These are phyloP conservation scores for Erodium trifolium DNA, from an alignment of 441 rosid species.

Conservation along the genomic window DNA sequence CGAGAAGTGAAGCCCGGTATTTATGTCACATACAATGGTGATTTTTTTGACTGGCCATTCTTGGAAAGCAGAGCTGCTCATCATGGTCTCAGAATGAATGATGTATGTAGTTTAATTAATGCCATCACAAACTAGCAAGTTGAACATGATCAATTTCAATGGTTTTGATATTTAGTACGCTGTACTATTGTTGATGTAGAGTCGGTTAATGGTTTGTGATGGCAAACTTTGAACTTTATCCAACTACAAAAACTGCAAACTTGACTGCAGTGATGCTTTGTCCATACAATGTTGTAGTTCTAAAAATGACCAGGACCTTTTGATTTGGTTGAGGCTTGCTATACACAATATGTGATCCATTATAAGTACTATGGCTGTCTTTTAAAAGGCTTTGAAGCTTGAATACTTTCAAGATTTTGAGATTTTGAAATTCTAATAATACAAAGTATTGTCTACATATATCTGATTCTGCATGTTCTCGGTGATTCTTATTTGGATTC, in stretches of 20 bases:
- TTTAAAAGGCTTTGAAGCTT: background rate
- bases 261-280: background rate
- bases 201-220: slow-evolving; percentile 8
- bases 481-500: slow-evolving; percentile 2
- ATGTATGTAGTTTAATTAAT: slow-evolving; percentile 38
- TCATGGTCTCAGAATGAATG: slow-evolving; percentile 78
- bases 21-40: slow-evolving; percentile 95
- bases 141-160: slow-evolving; percentile 6
- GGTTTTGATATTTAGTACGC: slow-evolving; percentile 5
- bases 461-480: background rate
- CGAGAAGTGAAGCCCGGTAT: slow-evolving; percentile 92
- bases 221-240: background rate
- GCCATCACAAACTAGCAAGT: slow-evolving; percentile 7
- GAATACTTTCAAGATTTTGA: background rate
- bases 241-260: background rate
- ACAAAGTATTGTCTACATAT: no score
- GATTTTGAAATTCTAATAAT: background rate
- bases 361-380: slow-evolving; percentile 1
- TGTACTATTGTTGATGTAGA: background rate
- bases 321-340: background rate
- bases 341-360: background rate
- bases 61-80: slow-evolving; percentile 84
- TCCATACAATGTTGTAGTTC: background rate
- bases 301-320: background rate
- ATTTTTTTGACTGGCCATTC: slow-evolving; percentile 98